phyloP scores from a whole-genome alignment of 108 stramenopile genomes.

The Aurantiochytrium sp. region DNA sequence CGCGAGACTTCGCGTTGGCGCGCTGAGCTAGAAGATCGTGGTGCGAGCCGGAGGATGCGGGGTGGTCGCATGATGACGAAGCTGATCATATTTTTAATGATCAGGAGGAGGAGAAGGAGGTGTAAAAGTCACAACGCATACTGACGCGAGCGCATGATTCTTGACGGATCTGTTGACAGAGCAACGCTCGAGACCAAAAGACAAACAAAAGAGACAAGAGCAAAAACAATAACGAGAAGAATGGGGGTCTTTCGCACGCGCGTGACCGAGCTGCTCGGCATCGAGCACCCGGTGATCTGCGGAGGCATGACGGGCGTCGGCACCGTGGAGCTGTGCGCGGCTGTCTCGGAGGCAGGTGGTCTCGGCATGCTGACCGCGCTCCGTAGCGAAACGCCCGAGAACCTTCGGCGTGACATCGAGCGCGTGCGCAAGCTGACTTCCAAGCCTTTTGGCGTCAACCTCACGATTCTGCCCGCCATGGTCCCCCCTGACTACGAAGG shows the following conservation, averaged over 20 bases:
- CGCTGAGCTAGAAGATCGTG: too few species aligned
- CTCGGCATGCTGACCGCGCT: slow-evolving; percentile 17
- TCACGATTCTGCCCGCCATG: slow-evolving; percentile 43
- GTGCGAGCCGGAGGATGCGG: too few species aligned
- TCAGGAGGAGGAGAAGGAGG: too few species aligned
- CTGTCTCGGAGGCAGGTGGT: neutral
- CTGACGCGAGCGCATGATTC: too few species aligned
- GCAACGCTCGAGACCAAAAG: too few species aligned
- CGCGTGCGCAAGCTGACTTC: slow-evolving; percentile 20
- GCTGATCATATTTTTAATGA: too few species aligned
- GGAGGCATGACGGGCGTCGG: slow-evolving; percentile 17
- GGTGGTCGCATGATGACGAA: too few species aligned
- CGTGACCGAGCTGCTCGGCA: slow-evolving; percentile 7
- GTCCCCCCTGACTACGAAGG: slow-evolving; percentile 29
- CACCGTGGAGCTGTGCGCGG: neutral
- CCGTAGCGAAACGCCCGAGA: neutral
- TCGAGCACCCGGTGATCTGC: slow-evolving; percentile 8
- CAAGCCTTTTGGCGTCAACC: slow-evolving; percentile 43
- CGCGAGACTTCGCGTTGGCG: too few species aligned
- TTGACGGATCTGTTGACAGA: too few species aligned
- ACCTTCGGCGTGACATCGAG: neutral
- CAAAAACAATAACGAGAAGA: too few species aligned
- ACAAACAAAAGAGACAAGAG: too few species aligned
- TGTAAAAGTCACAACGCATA: too few species aligned
- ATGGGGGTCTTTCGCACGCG: neutral